Percentiles rank a stretch among this genome's conserved stretches.
Evolutionary conservation across 108 stramenopile species (phyloP).

Genomic region (Skeletonema menzelii): DNA sequence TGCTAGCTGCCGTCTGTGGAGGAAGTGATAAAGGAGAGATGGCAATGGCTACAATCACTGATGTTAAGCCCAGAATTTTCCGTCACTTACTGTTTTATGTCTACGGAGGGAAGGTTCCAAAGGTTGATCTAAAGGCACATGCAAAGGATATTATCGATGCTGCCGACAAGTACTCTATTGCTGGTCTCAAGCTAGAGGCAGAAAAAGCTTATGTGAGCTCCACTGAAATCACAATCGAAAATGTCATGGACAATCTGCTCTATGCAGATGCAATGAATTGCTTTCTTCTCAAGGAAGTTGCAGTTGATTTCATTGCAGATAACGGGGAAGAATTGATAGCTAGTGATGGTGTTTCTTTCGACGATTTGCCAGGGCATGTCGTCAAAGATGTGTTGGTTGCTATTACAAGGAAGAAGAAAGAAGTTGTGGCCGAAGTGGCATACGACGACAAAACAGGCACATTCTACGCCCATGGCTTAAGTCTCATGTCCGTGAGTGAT

Average conservation of each 20-base stretch:
- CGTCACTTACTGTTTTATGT: background rate
- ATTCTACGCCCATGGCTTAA: background rate
- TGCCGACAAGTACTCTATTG: slow-evolving; percentile 9
- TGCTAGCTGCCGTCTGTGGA: background rate
- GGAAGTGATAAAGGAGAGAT: background rate
- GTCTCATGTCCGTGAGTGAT: background rate
- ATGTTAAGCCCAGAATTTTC: background rate
- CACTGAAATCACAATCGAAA: background rate
- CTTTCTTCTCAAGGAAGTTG: slow-evolving; percentile 7
- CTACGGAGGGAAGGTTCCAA: slow-evolving; percentile 9
- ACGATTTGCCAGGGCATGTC: background rate
- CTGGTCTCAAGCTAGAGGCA: slow-evolving; percentile 10
- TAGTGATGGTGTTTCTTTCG: background rate
- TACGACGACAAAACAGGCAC: background rate
- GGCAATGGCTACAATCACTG: background rate
- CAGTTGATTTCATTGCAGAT: slow-evolving; percentile 11
- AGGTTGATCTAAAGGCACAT: background rate
- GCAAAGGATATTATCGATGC: slow-evolving; percentile 15
- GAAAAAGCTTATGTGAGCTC: slow-evolving; percentile 8
- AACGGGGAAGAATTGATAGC: background rate
- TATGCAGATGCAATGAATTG: slow-evolving; percentile 4
- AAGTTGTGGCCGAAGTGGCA: background rate
- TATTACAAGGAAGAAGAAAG: background rate
- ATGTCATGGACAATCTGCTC: slow-evolving; percentile 7
- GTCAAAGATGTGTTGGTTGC: background rate